phyloP scores from a whole-genome alignment of 768 basidiomycete genomes.

The Termitomyces heimii region DNA sequence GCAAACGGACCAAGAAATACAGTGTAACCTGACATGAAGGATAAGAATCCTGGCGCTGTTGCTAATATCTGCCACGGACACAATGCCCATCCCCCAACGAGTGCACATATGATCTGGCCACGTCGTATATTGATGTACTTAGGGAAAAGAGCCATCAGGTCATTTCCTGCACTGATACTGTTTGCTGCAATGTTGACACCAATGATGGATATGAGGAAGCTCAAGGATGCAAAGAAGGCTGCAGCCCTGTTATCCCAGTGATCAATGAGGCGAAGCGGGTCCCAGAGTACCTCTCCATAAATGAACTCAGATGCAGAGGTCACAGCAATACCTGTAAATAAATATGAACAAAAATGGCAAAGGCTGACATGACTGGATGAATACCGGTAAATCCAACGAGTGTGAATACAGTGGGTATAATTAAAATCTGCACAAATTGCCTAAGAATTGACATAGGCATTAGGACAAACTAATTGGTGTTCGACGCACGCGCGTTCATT shows the following conservation, averaged over 20 bases:
- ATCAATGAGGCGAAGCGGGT: slow-evolving; percentile 71
- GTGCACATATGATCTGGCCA: slow-evolving; percentile 72
- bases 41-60: slow-evolving; percentile 60
- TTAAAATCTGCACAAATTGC: slow-evolving; percentile 67
- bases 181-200: slow-evolving; percentile 82
- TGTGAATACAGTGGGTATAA: slow-evolving; percentile 76
- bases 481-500: slow-evolving; percentile 49
- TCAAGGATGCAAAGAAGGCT: slow-evolving; percentile 77
- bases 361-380: neutral
- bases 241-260: slow-evolving; percentile 82
- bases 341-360: neutral
- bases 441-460: slow-evolving; percentile 22
- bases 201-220: slow-evolving; percentile 68
- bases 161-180: slow-evolving; percentile 66
- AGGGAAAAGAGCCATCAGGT: slow-evolving; percentile 65
- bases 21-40: slow-evolving; percentile 79
- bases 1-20: slow-evolving; percentile 85
- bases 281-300: slow-evolving; percentile 65
- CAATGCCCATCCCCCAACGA: slow-evolving; percentile 80
- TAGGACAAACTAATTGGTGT: neutral
- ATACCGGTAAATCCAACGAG: slow-evolving; percentile 63
- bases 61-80: slow-evolving; percentile 83
- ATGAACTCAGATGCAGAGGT: slow-evolving; percentile 70
- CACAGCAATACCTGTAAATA: slow-evolving; percentile 58
- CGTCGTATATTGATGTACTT: slow-evolving; percentile 76